These are phyloP conservation scores for Cydonia oblonga DNA, from an alignment of 331 rosid genomes.

Conservation along the genomic window DNA sequence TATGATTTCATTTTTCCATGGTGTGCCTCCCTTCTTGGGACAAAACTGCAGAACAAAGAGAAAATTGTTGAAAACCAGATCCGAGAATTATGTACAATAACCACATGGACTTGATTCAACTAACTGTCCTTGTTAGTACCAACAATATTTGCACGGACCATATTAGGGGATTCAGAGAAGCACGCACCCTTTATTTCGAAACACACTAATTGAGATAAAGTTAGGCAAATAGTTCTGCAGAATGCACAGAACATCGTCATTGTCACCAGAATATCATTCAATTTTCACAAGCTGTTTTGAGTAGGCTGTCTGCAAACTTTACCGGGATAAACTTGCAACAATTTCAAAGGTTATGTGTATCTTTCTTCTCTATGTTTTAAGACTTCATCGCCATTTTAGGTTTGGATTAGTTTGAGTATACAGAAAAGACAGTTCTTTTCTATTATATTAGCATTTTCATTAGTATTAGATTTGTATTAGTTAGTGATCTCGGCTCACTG, in stretches of 20 bases:
- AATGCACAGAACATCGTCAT: not conserved
- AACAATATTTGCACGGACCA: not conserved
- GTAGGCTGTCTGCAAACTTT: not conserved
- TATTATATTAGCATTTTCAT: too few relatives aligned
- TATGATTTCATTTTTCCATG: slow-evolving; percentile 53
- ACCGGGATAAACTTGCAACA: not conserved
- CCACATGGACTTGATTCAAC: not conserved
- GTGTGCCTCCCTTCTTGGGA: slow-evolving; percentile 70
- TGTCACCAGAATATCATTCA: not conserved
- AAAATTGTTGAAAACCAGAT: not conserved
- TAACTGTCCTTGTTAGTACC: not conserved
- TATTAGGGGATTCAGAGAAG: not conserved
- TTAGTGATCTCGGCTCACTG: too few relatives aligned
- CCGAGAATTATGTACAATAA: not conserved
- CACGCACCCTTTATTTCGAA: too few relatives aligned
- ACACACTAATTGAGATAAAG: too few relatives aligned
- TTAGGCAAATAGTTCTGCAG: not conserved
- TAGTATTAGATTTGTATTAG: too few relatives aligned
- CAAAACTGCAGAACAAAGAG: slow-evolving; percentile 37
- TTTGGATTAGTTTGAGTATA: not conserved
- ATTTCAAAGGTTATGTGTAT: not conserved
- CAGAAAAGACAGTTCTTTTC: too few relatives aligned
- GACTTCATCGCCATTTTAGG: not conserved
- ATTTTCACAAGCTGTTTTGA: not conserved
- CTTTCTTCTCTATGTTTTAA: not conserved